These are phyloP conservation scores for Sordariomycetes sp. DNA, from an alignment of 2,329 filamentous ascomycete genomes.

Conservation along the genomic window DNA sequence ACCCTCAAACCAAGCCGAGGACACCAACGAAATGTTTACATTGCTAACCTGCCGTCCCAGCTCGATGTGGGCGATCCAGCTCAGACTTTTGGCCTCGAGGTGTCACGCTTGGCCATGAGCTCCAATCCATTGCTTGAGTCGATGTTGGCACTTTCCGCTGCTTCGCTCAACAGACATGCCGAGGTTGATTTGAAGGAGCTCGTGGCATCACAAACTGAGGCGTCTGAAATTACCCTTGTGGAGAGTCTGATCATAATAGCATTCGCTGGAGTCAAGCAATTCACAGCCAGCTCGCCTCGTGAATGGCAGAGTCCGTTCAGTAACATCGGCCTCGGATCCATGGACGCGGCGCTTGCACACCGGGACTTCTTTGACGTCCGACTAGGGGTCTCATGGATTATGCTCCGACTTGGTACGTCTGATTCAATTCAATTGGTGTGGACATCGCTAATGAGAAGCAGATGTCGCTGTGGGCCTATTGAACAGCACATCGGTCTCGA, in stretches of 20 bases:
- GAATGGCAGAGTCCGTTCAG: slow-evolving; percentile 1
- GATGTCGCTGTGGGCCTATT: slow-evolving; percentile 18
- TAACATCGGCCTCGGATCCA: not conserved
- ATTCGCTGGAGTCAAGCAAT: not conserved
- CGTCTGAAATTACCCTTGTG: not conserved
- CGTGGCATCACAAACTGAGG: not conserved
- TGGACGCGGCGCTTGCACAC: not conserved
- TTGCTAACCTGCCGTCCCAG: slow-evolving; percentile 10
- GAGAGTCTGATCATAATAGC: not conserved
- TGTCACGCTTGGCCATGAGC: slow-evolving; percentile 18
- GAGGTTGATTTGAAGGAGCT: slow-evolving; percentile 6
- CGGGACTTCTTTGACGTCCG: not conserved
- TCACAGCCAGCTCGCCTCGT: not conserved
- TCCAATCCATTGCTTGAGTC: slow-evolving; percentile 14
- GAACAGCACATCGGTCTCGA: slow-evolving; percentile 12
- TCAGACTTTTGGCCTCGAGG: slow-evolving; percentile 28
- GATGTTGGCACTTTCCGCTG: slow-evolving; percentile 14
- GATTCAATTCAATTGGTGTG: not conserved
- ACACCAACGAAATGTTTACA: too few species aligned
- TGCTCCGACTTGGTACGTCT: slow-evolving; percentile 15
- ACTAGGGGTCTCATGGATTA: slow-evolving; percentile 12
- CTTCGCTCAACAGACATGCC: slow-evolving; percentile 8
- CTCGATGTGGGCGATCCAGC: slow-evolving; percentile 31
- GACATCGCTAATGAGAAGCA: slow-evolving; percentile 7
- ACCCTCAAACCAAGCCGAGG: too few species aligned